phyloP scores from a whole-genome alignment of 768 basidiomycete genomes.

The Mrakia hoshinonis region DNA sequence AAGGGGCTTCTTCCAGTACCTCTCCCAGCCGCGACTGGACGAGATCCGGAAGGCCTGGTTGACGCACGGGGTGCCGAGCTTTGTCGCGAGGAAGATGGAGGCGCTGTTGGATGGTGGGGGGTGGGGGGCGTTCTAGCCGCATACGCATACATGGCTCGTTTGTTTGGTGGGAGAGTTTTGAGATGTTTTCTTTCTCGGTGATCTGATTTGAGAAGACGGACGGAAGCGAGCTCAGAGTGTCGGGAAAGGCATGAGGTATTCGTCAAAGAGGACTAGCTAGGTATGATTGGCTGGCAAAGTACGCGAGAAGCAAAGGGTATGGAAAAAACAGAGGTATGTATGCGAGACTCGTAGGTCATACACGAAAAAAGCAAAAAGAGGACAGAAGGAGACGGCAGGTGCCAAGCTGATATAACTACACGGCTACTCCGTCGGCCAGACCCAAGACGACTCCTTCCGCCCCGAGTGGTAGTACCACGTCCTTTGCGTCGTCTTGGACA shows the following conservation, averaged over 20 bases:
- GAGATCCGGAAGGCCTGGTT: slow-evolving; percentile 84
- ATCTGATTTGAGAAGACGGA: not conserved
- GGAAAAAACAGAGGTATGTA: too few relatives aligned
- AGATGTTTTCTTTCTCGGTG: not conserved
- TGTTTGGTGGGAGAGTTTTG: not conserved
- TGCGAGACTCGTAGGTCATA: too few relatives aligned
- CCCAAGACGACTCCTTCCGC: not conserved
- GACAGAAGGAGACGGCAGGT: not conserved
- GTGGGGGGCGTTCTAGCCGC: slow-evolving; percentile 11
- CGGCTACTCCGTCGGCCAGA: not conserved
- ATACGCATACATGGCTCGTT: not conserved
- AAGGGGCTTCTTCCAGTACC: slow-evolving; percentile 76
- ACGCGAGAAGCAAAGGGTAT: too few relatives aligned
- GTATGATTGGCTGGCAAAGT: too few relatives aligned
- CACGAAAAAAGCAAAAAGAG: not conserved
- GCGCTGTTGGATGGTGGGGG: slow-evolving; percentile 33
- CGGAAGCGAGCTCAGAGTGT: too few relatives aligned
- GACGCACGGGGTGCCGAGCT: slow-evolving; percentile 75
- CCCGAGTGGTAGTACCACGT: slow-evolving; percentile 9
- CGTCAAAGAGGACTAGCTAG: too few relatives aligned
- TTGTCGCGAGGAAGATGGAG: slow-evolving; percentile 82
- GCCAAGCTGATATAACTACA: too few relatives aligned
- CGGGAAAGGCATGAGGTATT: too few relatives aligned
- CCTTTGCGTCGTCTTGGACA: not conserved
- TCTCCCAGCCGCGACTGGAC: slow-evolving; percentile 79